Conservation (phyloP, 169 alveolate species). For the Plasmodium cynomolgi region DNA sequence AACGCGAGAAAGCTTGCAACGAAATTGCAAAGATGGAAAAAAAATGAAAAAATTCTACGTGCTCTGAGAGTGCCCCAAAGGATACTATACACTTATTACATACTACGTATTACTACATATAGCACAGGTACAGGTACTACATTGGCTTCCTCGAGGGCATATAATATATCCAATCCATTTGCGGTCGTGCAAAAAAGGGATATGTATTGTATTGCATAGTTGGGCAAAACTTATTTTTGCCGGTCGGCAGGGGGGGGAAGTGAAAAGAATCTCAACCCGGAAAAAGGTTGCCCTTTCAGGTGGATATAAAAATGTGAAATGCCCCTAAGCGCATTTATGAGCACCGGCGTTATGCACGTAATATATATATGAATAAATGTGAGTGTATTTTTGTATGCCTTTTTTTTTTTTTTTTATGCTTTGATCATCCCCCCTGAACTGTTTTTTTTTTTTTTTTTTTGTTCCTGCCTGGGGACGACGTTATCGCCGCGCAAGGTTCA, state of each 20-base stretch:
- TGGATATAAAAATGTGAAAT: background rate
- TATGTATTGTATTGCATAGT: no score
- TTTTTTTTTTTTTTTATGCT: background rate
- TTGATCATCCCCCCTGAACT: background rate
- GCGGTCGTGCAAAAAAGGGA: background rate
- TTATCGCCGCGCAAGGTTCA: background rate
- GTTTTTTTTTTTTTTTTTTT: background rate
- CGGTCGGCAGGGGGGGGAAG: background rate
- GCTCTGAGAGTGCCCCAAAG: background rate
- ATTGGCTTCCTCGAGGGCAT: background rate
- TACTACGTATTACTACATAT: background rate
- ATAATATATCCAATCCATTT: background rate
- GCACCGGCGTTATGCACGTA: background rate
- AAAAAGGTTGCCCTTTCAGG: background rate
- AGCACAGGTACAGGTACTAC: background rate
- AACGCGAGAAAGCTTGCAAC: background rate
- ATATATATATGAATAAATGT: background rate
- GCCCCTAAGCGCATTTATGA: background rate
- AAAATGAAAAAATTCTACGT: background rate
- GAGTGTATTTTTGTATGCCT: background rate
- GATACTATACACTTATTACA: background rate
- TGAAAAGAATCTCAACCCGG: background rate
- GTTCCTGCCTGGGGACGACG: background rate
- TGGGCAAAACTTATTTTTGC: background rate
- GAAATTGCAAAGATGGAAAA: background rate